A percentile compares a stretch with the other conserved stretches of the same genome.
These are phyloP conservation scores for Deinandra increscens DNA, from an alignment of 129 eudicot genomes.

Conservation along the genomic window DNA sequence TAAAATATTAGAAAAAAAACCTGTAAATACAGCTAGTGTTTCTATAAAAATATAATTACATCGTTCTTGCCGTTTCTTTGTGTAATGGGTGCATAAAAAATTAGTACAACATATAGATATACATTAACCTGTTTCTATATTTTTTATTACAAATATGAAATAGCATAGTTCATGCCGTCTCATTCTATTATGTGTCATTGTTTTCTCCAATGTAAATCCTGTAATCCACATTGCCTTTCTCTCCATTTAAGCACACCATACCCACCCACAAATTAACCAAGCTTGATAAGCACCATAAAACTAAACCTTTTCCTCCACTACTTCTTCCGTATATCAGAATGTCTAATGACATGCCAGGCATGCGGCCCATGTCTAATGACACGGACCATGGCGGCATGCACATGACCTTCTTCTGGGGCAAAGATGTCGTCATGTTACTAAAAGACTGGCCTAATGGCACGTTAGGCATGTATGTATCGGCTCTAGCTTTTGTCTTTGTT, in stretches of 20 bases:
- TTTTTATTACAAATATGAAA: background rate
- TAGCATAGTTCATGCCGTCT: constrained; percentile 21
- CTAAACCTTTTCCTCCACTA: background rate
- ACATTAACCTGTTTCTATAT: no score
- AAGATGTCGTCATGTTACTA: constrained; percentile 45
- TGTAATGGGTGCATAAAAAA: no score
- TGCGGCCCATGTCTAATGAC: constrained; percentile 34
- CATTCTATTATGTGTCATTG: constrained; percentile 23
- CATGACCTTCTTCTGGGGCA: constrained; percentile 68
- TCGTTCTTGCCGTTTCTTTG: no score
- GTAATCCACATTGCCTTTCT: constrained; percentile 21
- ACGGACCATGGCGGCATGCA: constrained; percentile 53
- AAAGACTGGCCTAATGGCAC: constrained; percentile 50
- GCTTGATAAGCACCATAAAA: background rate
- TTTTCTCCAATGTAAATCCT: constrained; percentile 7
- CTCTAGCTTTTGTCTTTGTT: constrained; percentile 43
- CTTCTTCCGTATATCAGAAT: constrained; percentile 23
- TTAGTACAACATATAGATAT: no score
- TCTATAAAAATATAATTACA: no score
- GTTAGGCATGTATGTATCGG: constrained; percentile 59
- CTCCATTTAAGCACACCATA: constrained; percentile 8
- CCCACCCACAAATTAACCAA: constrained; percentile 10
- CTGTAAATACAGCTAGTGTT: no score
- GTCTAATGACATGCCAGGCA: constrained; percentile 33
- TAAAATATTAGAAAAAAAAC: no score